Evolutionary conservation across 1,284 basidiomycete species (phyloP).

Genomic region (Malassezia japonica): DNA sequence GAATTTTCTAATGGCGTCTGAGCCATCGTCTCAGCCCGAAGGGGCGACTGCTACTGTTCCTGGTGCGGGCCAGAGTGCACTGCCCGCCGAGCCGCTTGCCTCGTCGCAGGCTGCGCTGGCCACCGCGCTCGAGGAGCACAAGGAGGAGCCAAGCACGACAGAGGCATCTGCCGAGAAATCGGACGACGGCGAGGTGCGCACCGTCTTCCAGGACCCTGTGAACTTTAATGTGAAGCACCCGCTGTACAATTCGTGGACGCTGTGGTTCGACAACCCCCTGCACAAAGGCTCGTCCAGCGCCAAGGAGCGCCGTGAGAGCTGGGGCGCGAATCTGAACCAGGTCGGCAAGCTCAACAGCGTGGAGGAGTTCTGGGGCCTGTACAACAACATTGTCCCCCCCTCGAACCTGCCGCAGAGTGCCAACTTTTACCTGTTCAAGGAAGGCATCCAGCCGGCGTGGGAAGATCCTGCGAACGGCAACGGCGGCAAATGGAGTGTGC

Average conservation of each 20-base stretch:
- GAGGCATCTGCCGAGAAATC: not conserved
- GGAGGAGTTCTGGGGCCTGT: slow-evolving; percentile 54
- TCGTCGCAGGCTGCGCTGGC: slow-evolving; percentile 34
- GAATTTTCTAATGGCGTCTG: too few relatives aligned
- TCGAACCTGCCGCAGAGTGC: slow-evolving; percentile 85
- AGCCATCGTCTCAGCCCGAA: not conserved
- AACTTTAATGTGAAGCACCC: slow-evolving; percentile 48
- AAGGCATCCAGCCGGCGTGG: slow-evolving; percentile 73
- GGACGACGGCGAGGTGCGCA: slow-evolving; percentile 26
- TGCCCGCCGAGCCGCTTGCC: slow-evolving; percentile 28
- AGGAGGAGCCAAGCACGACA: not conserved
- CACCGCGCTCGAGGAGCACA: slow-evolving; percentile 22
- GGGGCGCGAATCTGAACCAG: slow-evolving; percentile 47
- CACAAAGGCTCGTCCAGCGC: slow-evolving; percentile 35
- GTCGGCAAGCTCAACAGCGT: slow-evolving; percentile 42
- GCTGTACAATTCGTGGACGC: slow-evolving; percentile 43
- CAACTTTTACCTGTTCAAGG: slow-evolving; percentile 98
- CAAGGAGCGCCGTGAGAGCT: slow-evolving; percentile 40
- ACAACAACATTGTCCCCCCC: slow-evolving; percentile 97
- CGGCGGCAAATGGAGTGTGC: slow-evolving; percentile 97
- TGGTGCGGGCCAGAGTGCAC: slow-evolving; percentile 5
- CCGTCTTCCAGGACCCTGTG: slow-evolving; percentile 41
- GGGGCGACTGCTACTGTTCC: not conserved
- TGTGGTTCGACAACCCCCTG: slow-evolving; percentile 48
- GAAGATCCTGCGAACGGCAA: slow-evolving; percentile 88